These are phyloP conservation scores for Discostella stelligeroides DNA, from an alignment of 108 stramenopile species.

Conservation along the genomic window DNA sequence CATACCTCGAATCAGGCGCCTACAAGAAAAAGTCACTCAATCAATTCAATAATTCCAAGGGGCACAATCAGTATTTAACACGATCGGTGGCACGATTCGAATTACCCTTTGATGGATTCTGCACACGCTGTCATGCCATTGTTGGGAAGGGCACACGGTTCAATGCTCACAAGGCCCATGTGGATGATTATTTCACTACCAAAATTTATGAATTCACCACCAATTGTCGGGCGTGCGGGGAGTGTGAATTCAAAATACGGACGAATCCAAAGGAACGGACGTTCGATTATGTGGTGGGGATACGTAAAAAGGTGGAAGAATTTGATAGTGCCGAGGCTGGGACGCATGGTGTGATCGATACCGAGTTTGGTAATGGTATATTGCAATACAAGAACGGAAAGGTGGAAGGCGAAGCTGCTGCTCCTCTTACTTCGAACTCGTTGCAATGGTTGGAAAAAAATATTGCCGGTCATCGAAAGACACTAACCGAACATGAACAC, in stretches of 20 bases:
- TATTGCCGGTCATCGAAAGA: constrained; percentile 48
- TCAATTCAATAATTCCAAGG: constrained; percentile 67
- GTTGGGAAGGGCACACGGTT: constrained; percentile 91
- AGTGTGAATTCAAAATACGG: constrained; percentile 68
- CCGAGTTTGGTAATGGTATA: constrained; percentile 47
- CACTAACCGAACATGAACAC: constrained; percentile 60
- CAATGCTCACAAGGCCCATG: constrained; percentile 91
- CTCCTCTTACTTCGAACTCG: not conserved
- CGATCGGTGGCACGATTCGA: constrained; percentile 93
- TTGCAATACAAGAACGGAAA: constrained; percentile 37
- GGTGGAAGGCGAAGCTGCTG: not conserved
- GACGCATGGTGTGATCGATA: constrained; percentile 50
- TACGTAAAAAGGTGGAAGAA: constrained; percentile 67
- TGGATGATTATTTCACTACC: constrained; percentile 84
- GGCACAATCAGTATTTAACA: constrained; percentile 86
- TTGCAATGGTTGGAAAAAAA: constrained; percentile 56
- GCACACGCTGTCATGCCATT: constrained; percentile 66
- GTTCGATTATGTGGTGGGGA: constrained; percentile 82
- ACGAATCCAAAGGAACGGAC: constrained; percentile 77
- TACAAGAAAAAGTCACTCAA: constrained; percentile 73
- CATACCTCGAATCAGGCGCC: constrained; percentile 70
- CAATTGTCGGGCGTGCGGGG: constrained; percentile 84
- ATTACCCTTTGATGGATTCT: constrained; percentile 90
- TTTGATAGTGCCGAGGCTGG: constrained; percentile 56
- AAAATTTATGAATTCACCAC: constrained; percentile 92